phyloP scores from a whole-genome alignment of 495 filamentous ascomycete species.

The Talaromyces liani region DNA sequence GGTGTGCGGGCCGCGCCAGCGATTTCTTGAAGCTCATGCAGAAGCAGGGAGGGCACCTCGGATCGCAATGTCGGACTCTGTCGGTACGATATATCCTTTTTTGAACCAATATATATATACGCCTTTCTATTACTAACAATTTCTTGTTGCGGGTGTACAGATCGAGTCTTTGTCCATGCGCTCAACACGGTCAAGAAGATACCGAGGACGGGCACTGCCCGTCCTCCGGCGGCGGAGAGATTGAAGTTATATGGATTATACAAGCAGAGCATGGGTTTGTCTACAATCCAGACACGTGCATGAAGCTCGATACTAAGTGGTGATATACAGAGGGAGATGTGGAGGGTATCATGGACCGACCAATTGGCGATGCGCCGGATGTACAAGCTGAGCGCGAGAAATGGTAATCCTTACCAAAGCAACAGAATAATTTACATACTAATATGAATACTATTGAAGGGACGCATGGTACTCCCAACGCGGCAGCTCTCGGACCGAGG shows the following conservation, averaged over 20 bases:
- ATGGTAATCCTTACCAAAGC: constrained; percentile 33
- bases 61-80: constrained; percentile 48
- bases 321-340: constrained; percentile 75
- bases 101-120: background rate
- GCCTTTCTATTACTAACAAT: background rate
- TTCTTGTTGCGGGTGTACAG: constrained; percentile 30
- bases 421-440: background rate
- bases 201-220: constrained; percentile 79
- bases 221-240: constrained; percentile 78
- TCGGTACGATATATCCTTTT: constrained; percentile 31
- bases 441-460: constrained; percentile 23
- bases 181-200: constrained; percentile 98
- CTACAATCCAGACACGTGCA: background rate
- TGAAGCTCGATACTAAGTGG: constrained; percentile 4
- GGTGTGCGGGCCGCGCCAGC: constrained; percentile 4
- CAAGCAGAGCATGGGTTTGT: constrained; percentile 85
- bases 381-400: constrained; percentile 52
- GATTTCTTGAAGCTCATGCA: constrained; percentile 22
- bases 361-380: constrained; percentile 48
- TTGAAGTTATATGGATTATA: constrained; percentile 94
- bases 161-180: constrained; percentile 97
- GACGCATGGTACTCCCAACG: constrained; percentile 89
- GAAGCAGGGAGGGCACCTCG: constrained; percentile 11
- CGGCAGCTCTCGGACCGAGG: constrained; percentile 77
- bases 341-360: constrained; percentile 82